Percentiles rank a stretch among this genome's conserved stretches.
These are phyloP conservation scores for Oxyria digyna DNA, from an alignment of 148 eudicot genomes.

Conservation along the genomic window DNA sequence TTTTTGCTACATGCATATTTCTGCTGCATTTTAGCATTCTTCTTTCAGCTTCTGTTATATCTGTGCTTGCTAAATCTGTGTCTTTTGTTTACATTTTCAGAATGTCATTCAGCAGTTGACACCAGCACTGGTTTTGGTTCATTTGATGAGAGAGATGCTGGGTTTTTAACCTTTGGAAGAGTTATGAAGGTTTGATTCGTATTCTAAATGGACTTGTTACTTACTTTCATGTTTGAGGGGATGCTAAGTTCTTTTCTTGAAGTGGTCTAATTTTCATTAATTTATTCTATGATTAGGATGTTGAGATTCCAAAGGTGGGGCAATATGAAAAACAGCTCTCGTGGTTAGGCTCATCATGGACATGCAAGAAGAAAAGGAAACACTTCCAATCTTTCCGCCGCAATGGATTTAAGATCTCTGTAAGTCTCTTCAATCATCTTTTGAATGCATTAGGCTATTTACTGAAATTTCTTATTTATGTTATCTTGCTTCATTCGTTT, in stretches of 20 bases:
- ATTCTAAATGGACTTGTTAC: background rate
- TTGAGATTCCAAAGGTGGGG: constrained; percentile 21
- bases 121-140: constrained; percentile 4
- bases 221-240: background rate
- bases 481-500: too few species aligned
- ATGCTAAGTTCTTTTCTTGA: background rate
- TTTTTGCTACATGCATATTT: background rate
- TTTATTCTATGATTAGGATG: constrained; percentile 21
- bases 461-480: background rate
- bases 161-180: constrained; percentile 1
- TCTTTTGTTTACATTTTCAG: background rate
- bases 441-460: background rate
- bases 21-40: background rate
- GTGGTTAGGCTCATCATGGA: constrained; percentile 70
- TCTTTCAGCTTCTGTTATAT: background rate
- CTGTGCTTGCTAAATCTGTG: background rate
- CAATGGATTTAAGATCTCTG: constrained; percentile 56
- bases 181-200: background rate
- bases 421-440: background rate
- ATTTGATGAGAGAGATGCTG: constrained; percentile 13
- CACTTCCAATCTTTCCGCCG: constrained; percentile 55
- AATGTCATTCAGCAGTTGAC: background rate
- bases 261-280: background rate
- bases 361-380: constrained; percentile 46
- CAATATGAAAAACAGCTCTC: constrained; percentile 18